Base-by-base conservation (phyloP, 2,329 filamentous ascomycete genomes). In the Meredithiella fracta region DNA sequence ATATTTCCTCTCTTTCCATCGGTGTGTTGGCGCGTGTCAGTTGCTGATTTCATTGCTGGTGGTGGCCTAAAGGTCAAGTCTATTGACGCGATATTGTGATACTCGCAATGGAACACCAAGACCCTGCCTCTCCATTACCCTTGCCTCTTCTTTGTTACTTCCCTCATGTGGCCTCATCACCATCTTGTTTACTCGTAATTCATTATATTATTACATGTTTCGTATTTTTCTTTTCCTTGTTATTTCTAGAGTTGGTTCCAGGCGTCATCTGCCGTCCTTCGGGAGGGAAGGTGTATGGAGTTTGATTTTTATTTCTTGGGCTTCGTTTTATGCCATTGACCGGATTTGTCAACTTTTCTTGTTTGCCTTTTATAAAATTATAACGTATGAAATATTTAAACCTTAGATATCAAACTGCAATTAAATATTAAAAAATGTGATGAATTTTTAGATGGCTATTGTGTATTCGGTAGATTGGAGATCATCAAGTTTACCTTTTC, bases 311-410 rank as follows among this genome's bases (percentile, higher is more conserved):
- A 47, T 50, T 54, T 51, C 37, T 37, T 52, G n/a, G 54, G 54
- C 37, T 54, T 57, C 51, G 42, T 51, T 51, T 29, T 53, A 55
- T 40, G 49, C 49, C 37, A 52, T 34, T 23, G 47, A 40, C 29
- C 29, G 34, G 40, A 26, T 44, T 47, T 49, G 17, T 29, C 47
- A 15, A n/a, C 29, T 26, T 42, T 51, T 22, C 26, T 49, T 26
- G 49, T 17, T 47, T 53, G 15, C 15, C 47, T 49, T 53, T 26
- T 54, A 47, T 47, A 22, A n/a, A 17, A 25, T 17, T 11, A 52
- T 11, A n/a, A 38, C 11, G 23, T 52, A 20, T 15, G 20, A 52
- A 25, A 23, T 3, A 49, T 5, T 6, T 22, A 49, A 9, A 49
- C 22, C 20, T 9, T 15, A 11, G 4, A 29, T 49, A 8, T 14